These are phyloP conservation scores for Populus tremula DNA, from an alignment of 345 rosid species.

Conservation along the genomic window DNA sequence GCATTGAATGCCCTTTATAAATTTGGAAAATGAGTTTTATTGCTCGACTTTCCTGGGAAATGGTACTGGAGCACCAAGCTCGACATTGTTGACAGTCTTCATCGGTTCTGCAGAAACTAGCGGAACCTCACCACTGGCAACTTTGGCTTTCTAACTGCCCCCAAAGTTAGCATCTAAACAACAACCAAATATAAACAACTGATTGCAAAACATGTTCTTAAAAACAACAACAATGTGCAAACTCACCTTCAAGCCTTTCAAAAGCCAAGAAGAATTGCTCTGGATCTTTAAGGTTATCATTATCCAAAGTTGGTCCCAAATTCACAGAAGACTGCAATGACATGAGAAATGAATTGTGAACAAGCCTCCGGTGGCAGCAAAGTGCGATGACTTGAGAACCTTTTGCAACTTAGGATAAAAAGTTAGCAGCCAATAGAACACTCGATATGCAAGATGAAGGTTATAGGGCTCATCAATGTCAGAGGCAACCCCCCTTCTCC, in stretches of 20 bases:
- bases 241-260: too few species aligned
- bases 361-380: constrained; percentile 51
- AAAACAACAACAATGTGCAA: too few species aligned
- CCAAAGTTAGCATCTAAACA: constrained; percentile 15
- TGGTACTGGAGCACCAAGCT: background rate
- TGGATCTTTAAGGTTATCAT: background rate
- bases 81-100: constrained; percentile 42
- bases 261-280: background rate
- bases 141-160: constrained; percentile 18
- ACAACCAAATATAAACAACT: too few species aligned
- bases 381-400: constrained; percentile 74
- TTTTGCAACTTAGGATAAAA: constrained; percentile 78
- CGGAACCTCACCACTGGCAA: constrained; percentile 34
- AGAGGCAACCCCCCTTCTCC: constrained; percentile 64
- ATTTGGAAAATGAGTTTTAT: background rate
- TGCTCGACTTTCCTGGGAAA: background rate
- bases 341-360: constrained; percentile 10
- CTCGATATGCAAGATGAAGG: constrained; percentile 77
- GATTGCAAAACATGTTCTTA: too few species aligned
- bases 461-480: constrained; percentile 82
- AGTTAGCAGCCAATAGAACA: constrained; percentile 68
- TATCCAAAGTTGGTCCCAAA: background rate
- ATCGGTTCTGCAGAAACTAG: constrained; percentile 55
- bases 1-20: background rate
- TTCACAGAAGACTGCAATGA: constrained; percentile 47